Evolutionary conservation across 2,329 filamentous ascomycete species (phyloP).

Genomic region (Cordyceps tenuipes): DNA sequence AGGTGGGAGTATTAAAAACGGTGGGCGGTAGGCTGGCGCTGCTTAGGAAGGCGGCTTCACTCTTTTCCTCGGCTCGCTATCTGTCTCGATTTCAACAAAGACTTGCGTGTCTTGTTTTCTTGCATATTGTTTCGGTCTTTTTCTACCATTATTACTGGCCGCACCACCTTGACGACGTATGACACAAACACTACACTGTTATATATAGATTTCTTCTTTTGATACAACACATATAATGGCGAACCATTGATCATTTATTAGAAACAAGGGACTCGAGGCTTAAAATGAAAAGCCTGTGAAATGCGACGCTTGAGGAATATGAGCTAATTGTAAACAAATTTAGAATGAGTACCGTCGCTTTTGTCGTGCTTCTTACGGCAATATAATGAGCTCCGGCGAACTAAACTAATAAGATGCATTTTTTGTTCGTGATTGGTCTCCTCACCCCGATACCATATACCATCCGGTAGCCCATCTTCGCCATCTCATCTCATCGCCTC

Average conservation of each 20-base stretch:
- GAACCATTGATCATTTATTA: not conserved
- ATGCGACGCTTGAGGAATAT: no score
- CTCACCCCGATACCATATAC: no score
- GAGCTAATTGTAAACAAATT: no score
- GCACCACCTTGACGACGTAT: slow-evolving; percentile 1
- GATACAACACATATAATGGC: not conserved
- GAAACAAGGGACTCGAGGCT: not conserved
- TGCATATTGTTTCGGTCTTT: not conserved
- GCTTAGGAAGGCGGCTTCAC: not conserved
- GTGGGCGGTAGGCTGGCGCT: no score
- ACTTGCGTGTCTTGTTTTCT: not conserved
- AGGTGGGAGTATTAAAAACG: not conserved
- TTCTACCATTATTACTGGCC: not conserved
- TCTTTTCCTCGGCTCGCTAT: not conserved
- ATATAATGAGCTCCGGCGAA: no score
- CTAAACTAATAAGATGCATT: no score
- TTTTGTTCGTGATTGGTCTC: no score
- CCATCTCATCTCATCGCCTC: not conserved
- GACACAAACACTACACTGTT: not conserved
- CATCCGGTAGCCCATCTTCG: no score
- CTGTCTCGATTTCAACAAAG: not conserved
- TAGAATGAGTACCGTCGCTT: no score
- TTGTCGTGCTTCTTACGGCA: no score
- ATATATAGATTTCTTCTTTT: not conserved
- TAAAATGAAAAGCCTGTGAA: no score